Evolutionary conservation across 2,329 filamentous ascomycete genomes (phyloP).

Genomic region (Huntiella abstrusa): DNA sequence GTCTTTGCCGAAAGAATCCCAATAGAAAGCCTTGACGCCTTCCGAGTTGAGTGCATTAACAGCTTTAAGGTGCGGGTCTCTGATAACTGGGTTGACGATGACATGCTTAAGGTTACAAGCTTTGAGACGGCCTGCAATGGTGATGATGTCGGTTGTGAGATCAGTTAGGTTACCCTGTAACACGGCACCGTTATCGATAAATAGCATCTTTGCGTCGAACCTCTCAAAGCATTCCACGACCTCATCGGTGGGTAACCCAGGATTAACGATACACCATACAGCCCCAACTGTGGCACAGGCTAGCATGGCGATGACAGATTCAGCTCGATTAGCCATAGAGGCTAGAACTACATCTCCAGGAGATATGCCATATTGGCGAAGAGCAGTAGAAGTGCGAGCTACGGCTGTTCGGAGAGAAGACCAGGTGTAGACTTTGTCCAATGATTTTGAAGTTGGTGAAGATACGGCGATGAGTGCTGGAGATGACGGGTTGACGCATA

Average conservation of each 20-base stretch:
- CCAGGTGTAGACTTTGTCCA: slow-evolving; percentile 30
- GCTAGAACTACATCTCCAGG: slow-evolving; percentile 41
- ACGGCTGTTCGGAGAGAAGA: slow-evolving; percentile 61
- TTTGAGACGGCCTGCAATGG: slow-evolving; percentile 49
- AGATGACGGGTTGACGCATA: slow-evolving; percentile 45
- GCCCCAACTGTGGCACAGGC: slow-evolving; percentile 66
- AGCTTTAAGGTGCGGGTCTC: slow-evolving; percentile 18
- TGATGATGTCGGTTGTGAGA: slow-evolving; percentile 58
- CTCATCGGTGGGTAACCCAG: slow-evolving; percentile 79
- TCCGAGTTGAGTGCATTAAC: slow-evolving; percentile 20
- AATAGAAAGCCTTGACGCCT: slow-evolving; percentile 21
- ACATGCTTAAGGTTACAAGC: slow-evolving; percentile 44
- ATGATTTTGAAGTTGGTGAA: slow-evolving; percentile 33
- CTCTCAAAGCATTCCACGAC: slow-evolving; percentile 75
- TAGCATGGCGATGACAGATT: slow-evolving; percentile 76
- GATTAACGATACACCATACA: slow-evolving; percentile 83
- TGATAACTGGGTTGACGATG: slow-evolving; percentile 46
- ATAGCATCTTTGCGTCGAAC: slow-evolving; percentile 65
- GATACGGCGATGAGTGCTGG: slow-evolving; percentile 64
- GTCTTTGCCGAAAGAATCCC: slow-evolving; percentile 10
- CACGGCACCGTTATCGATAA: slow-evolving; percentile 70
- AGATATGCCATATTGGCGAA: slow-evolving; percentile 45
- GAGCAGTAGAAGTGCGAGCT: slow-evolving; percentile 48
- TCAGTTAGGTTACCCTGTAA: slow-evolving; percentile 86
- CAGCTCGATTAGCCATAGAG: slow-evolving; percentile 77